Evolutionary conservation across 2,329 filamentous ascomycete species (phyloP).

Genomic region (Monilinia fructigena): DNA sequence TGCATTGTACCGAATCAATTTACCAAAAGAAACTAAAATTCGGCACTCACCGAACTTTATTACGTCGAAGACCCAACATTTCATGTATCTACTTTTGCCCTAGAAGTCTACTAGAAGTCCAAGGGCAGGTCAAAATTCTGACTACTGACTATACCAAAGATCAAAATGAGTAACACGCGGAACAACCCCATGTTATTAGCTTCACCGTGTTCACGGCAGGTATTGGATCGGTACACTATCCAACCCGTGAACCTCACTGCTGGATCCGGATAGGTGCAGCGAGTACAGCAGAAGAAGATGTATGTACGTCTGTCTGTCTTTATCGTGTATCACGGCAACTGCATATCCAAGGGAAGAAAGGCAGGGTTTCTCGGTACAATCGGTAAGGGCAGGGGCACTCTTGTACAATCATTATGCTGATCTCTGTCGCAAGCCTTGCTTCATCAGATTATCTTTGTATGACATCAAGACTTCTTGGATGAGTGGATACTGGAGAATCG

Average conservation of each 20-base stretch:
- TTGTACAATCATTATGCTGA: background rate
- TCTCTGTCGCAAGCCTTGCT: conserved; percentile 13
- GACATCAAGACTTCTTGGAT: conserved; percentile 6
- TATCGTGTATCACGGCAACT: conserved; percentile 14
- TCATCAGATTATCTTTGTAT: conserved; percentile 9
- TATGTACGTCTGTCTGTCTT: conserved; percentile 12
- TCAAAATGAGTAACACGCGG: background rate
- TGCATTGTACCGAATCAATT: background rate
- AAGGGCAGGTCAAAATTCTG: background rate
- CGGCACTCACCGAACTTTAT: background rate
- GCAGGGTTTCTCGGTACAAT: conserved; percentile 11
- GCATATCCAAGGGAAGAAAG: background rate
- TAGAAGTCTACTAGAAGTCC: background rate
- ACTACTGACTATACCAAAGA: too few relatives aligned
- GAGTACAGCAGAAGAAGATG: conserved; percentile 13
- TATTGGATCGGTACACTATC: background rate
- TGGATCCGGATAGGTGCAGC: conserved; percentile 21
- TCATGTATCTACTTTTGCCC: background rate
- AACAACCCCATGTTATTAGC: conserved; percentile 4
- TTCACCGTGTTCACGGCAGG: conserved; percentile 14
- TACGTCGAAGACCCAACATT: background rate
- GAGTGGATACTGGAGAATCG: conserved; percentile 7
- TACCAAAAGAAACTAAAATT: background rate
- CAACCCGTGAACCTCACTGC: conserved; percentile 16
- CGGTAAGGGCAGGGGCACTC: conserved; percentile 1